Conservation (phyloP, 305 asterid species). For the Fraxinus baroniana region DNA sequence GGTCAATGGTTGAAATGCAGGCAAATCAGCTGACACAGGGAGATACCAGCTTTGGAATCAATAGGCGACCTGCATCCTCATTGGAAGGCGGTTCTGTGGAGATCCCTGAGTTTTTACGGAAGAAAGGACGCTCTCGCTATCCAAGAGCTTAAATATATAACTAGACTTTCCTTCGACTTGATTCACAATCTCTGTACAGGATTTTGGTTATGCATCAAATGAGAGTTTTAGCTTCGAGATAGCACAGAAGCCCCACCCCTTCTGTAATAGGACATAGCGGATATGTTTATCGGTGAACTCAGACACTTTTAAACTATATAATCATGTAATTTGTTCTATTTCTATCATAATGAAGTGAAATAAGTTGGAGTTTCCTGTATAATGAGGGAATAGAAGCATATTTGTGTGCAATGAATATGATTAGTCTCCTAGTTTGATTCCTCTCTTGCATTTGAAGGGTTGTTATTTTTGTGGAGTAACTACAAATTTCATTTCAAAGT, state of each 20-base stretch:
- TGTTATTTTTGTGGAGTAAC: not conserved
- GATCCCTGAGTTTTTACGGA: constrained; percentile 89
- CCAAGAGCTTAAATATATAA: constrained; percentile 56
- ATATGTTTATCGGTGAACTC: not conserved
- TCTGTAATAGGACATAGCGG: not conserved
- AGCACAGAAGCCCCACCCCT: constrained; percentile 8
- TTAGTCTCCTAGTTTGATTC: not conserved
- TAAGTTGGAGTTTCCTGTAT: not conserved
- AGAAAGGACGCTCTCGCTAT: constrained; percentile 83
- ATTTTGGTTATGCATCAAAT: constrained; percentile 25
- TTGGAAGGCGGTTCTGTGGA: constrained; percentile 69
- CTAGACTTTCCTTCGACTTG: not conserved
- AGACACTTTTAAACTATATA: not conserved
- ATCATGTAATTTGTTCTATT: not conserved
- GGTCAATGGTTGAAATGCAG: constrained; percentile 32
- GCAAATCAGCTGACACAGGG: constrained; percentile 59
- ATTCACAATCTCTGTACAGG: constrained; percentile 38
- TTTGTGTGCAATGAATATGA: not conserved
- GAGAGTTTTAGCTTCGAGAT: constrained; percentile 20
- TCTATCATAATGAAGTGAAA: not conserved
- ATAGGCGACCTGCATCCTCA: constrained; percentile 63
- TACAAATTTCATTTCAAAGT: not conserved
- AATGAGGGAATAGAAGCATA: not conserved
- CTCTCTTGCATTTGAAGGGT: not conserved
- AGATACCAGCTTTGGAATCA: constrained; percentile 51